phyloP scores from a whole-genome alignment of 1,139 yeast species.

The Zygoascus sp. region DNA sequence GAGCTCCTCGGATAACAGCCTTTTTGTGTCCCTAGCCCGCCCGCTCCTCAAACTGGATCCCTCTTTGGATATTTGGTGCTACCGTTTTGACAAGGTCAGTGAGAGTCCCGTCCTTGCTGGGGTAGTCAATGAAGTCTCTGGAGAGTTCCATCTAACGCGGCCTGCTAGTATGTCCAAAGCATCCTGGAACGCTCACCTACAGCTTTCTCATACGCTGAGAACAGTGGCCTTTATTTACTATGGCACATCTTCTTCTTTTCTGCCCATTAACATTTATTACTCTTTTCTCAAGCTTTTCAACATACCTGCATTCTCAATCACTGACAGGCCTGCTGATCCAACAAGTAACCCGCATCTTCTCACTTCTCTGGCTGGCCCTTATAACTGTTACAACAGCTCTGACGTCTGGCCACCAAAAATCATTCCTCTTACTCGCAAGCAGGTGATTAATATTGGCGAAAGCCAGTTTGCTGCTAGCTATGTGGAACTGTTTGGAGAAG shows the following conservation, averaged over 20 bases:
- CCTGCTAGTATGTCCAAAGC: neutral
- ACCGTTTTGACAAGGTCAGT: conserved; percentile 1
- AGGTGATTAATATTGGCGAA: conserved; percentile 6
- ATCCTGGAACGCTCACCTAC: conserved; percentile 4
- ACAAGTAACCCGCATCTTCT: conserved; percentile 9
- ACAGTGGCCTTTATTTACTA: conserved; percentile 10
- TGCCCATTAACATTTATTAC: conserved; percentile 7
- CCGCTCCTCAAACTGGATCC: conserved; percentile 1
- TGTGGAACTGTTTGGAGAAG: neutral
- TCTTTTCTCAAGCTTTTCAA: conserved; percentile 9
- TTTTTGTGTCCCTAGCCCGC: conserved; percentile 7
- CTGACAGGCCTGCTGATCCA: conserved; percentile 9
- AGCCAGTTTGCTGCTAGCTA: neutral
- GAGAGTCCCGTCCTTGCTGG: conserved; percentile 2
- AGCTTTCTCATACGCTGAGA: conserved; percentile 1
- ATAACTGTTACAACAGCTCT: neutral
- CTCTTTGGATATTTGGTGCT: conserved; percentile 6
- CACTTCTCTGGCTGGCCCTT: conserved; percentile 8
- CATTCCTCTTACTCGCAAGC: conserved; percentile 6
- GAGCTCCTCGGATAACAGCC: conserved; percentile 7
- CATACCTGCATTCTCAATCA: conserved; percentile 9
- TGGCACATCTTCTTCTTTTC: conserved; percentile 4
- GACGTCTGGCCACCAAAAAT: neutral
- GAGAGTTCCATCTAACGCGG: conserved; percentile 9
- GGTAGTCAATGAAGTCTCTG: conserved; percentile 4